These are phyloP conservation scores for Capronia epimyces DNA, from an alignment of 2,329 filamentous ascomycete species.

Conservation along the genomic window DNA sequence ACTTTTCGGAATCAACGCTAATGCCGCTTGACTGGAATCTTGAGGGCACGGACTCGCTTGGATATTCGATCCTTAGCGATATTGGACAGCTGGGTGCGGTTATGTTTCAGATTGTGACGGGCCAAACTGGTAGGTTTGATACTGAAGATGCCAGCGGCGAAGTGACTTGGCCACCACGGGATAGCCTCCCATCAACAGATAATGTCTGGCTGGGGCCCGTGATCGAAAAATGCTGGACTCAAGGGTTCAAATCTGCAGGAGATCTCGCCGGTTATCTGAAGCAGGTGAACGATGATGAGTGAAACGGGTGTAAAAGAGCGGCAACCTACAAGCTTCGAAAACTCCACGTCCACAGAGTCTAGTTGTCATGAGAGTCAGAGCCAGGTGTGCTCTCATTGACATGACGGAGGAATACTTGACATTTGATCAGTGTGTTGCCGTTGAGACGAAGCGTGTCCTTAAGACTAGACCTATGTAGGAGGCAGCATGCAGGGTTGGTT, in stretches of 20 bases:
- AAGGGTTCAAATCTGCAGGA: constrained; percentile 5
- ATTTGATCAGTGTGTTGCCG: too few relatives aligned
- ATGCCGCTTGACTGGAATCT: constrained; percentile 30
- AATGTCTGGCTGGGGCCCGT: constrained; percentile 30
- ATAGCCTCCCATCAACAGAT: constrained; percentile 28
- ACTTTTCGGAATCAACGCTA: constrained; percentile 31
- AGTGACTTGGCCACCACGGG: constrained; percentile 11
- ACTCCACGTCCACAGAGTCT: too few relatives aligned
- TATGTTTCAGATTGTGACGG: constrained; percentile 32
- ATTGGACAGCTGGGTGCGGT: constrained; percentile 33
- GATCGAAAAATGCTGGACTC: constrained; percentile 31
- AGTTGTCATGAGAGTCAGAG: too few relatives aligned
- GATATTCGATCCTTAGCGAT: constrained; percentile 31
- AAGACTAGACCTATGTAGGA: too few relatives aligned
- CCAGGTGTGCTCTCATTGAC: too few relatives aligned
- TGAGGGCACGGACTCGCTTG: constrained; percentile 29
- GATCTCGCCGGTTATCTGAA: background rate
- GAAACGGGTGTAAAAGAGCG: too few relatives aligned
- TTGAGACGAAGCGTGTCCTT: too few relatives aligned
- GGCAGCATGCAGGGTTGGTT: too few relatives aligned
- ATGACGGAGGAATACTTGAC: too few relatives aligned
- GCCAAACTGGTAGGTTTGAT: constrained; percentile 28
- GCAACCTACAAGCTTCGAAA: too few relatives aligned
- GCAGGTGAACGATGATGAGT: too few relatives aligned
- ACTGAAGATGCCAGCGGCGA: background rate